Conservation (phyloP, 2,329 filamentous ascomycete species). For the Stenocarpella maydis region DNA sequence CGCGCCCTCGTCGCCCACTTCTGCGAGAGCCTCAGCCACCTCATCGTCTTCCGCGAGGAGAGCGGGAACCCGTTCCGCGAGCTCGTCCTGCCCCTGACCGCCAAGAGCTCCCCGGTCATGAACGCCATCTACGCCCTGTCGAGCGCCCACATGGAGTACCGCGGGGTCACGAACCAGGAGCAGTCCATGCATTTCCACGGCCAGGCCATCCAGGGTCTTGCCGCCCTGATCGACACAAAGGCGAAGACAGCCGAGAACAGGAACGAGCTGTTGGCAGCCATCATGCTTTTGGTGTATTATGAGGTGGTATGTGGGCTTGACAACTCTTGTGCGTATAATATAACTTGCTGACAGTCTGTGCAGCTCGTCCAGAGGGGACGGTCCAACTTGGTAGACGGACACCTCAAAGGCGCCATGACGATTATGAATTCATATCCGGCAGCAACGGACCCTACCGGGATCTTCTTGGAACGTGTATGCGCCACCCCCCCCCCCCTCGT, state of each 20-base stretch:
- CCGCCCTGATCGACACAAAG: constrained; percentile 63
- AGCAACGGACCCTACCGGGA: constrained; percentile 58
- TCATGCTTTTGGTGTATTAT: constrained; percentile 70
- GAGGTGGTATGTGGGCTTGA: constrained; percentile 61
- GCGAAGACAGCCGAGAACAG: constrained; percentile 51
- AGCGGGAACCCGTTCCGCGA: constrained; percentile 70
- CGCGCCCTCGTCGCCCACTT: constrained; percentile 68
- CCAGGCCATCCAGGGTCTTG: constrained; percentile 65
- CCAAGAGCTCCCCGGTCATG: constrained; percentile 67
- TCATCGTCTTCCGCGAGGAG: constrained; percentile 72
- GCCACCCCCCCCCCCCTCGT: constrained; percentile 33
- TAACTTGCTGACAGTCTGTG: constrained; percentile 33
- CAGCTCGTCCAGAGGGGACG: constrained; percentile 68
- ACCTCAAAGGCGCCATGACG: constrained; percentile 68
- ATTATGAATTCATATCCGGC: constrained; percentile 62
- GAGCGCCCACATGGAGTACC: constrained; percentile 81
- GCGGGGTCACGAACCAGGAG: constrained; percentile 60
- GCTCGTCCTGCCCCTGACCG: constrained; percentile 67
- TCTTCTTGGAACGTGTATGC: constrained; percentile 66
- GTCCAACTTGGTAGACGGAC: constrained; percentile 67
- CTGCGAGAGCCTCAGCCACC: constrained; percentile 68
- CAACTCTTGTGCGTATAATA: neutral
- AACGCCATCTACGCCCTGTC: constrained; percentile 87
- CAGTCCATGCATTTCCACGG: constrained; percentile 68
- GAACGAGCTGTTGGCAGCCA: constrained; percentile 67